Percentiles rank a stretch among this genome's conserved stretches.
phyloP scores from a whole-genome alignment of 2,329 filamentous ascomycete genomes.

The Xylariaceae sp. region DNA sequence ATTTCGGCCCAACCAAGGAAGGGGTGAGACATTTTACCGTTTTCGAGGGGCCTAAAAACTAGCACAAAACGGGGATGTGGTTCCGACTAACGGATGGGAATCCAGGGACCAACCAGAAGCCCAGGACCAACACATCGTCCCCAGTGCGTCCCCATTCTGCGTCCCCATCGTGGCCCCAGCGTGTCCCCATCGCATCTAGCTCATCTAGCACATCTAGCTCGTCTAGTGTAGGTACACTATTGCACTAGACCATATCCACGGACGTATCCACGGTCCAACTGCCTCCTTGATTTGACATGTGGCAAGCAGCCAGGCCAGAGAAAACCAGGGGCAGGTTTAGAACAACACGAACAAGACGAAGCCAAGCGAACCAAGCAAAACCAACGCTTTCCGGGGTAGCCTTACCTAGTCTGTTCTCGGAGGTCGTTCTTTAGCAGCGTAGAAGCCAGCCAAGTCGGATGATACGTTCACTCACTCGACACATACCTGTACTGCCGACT shows the following conservation, averaged over 20 bases:
- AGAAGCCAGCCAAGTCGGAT: background rate
- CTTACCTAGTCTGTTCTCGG: conserved; percentile 1
- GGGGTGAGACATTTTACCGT: conserved; percentile 17
- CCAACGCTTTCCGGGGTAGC: conserved; percentile 14
- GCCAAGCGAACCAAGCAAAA: background rate
- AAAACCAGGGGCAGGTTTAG: conserved; percentile 15
- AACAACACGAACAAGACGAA: conserved; percentile 9
- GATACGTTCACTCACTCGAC: background rate
- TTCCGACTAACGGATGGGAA: conserved; percentile 15
- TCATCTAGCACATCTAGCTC: background rate
- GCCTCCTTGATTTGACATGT: conserved; percentile 29
- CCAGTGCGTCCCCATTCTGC: background rate
- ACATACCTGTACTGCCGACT: background rate
- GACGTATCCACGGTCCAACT: conserved; percentile 5
- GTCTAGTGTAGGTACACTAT: background rate
- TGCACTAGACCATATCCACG: background rate
- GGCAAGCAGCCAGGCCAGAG: conserved; percentile 31
- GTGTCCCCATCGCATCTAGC: background rate
- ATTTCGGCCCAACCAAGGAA: conserved; percentile 26
- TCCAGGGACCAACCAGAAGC: conserved; percentile 22
- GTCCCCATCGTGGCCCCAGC: no score
- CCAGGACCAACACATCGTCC: conserved; percentile 29
- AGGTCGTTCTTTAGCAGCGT: background rate
- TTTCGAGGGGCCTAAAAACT: conserved; percentile 26
- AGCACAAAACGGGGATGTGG: conserved; percentile 12